Percentiles rank a stretch among this genome's conserved stretches.
These are phyloP conservation scores for Ustilago lituana DNA, from an alignment of 1,284 basidiomycete species.

Conservation along the genomic window DNA sequence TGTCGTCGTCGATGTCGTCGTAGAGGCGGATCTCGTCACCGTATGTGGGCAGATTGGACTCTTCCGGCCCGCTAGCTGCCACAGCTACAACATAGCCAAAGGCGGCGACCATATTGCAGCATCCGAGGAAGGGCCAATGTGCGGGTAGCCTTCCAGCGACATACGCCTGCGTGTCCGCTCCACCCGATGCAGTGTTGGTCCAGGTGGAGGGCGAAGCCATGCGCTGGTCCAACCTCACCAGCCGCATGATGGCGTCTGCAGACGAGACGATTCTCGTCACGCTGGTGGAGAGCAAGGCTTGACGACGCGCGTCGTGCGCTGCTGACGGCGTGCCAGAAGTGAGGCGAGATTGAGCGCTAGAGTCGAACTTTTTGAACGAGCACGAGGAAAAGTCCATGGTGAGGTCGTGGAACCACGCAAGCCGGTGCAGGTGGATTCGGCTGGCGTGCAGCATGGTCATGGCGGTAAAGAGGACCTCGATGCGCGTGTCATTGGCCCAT, in stretches of 20 bases:
- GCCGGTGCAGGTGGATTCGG: slow-evolving; percentile 22
- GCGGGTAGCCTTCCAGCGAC: not conserved
- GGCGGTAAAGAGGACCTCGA: slow-evolving; percentile 19
- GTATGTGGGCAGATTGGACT: slow-evolving; percentile 9
- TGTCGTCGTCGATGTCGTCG: slow-evolving; percentile 1
- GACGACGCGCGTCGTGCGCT: not conserved
- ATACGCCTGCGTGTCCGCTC: not conserved
- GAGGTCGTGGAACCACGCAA: slow-evolving; percentile 20
- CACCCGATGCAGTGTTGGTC: not conserved
- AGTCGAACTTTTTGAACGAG: slow-evolving; percentile 14
- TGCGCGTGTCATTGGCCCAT: slow-evolving; percentile 10
- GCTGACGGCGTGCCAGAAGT: not conserved
- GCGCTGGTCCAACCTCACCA: slow-evolving; percentile 13
- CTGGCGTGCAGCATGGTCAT: slow-evolving; percentile 14
- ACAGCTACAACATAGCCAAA: slow-evolving; percentile 24
- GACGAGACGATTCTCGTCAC: slow-evolving; percentile 19
- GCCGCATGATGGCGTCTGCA: slow-evolving; percentile 19
- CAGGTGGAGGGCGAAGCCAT: not conserved
- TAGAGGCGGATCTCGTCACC: slow-evolving; percentile 17
- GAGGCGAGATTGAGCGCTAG: too few relatives aligned
- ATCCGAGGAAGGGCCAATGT: slow-evolving; percentile 21
- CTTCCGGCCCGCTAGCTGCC: slow-evolving; percentile 16
- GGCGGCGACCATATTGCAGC: slow-evolving; percentile 22
- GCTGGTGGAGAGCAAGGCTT: slow-evolving; percentile 8
- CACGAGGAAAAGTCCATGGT: slow-evolving; percentile 24